phyloP scores from a whole-genome alignment of 805 yeast genomes.

The Metschnikowia dekortorum region DNA sequence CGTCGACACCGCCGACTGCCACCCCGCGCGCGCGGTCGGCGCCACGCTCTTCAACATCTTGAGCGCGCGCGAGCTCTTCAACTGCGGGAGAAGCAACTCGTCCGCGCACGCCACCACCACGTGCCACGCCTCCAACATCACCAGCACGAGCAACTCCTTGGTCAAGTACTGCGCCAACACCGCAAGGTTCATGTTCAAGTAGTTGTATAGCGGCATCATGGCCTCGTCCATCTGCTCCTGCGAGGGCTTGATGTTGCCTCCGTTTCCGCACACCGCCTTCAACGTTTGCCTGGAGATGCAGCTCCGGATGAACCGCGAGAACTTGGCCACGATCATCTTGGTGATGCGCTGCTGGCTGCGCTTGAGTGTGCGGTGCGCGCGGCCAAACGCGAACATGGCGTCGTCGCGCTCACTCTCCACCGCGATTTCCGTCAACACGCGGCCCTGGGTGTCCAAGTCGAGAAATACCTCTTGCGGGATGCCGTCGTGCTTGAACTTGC shows the following conservation, averaged over 20 bases:
- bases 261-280: slow-evolving; percentile 49
- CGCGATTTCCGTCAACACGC: slow-evolving; percentile 59
- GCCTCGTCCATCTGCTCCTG: slow-evolving; percentile 55
- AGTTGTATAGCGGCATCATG: slow-evolving; percentile 68
- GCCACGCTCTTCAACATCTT: slow-evolving; percentile 18
- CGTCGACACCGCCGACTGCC: slow-evolving; percentile 44
- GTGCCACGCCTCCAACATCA: slow-evolving; percentile 80
- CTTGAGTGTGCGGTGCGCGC: slow-evolving; percentile 60
- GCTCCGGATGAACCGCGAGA: slow-evolving; percentile 57
- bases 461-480: slow-evolving; percentile 56
- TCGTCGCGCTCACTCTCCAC: slow-evolving; percentile 78
- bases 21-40: slow-evolving; percentile 18
- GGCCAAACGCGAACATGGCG: slow-evolving; percentile 76
- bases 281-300: slow-evolving; percentile 57
- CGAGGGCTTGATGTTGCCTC: slow-evolving; percentile 41
- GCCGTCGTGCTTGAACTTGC: slow-evolving; percentile 61
- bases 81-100: slow-evolving; percentile 65
- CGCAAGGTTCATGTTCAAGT: slow-evolving; percentile 62
- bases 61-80: slow-evolving; percentile 43
- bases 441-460: slow-evolving; percentile 66
- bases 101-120: slow-evolving; percentile 68
- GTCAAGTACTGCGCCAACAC: slow-evolving; percentile 60
- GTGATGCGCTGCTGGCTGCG: slow-evolving; percentile 65
- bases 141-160: slow-evolving; percentile 50
- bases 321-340: slow-evolving; percentile 67